Evolutionary conservation across 2,329 filamentous ascomycete genomes (phyloP).

Genomic region (Huntiella savannae): DNA sequence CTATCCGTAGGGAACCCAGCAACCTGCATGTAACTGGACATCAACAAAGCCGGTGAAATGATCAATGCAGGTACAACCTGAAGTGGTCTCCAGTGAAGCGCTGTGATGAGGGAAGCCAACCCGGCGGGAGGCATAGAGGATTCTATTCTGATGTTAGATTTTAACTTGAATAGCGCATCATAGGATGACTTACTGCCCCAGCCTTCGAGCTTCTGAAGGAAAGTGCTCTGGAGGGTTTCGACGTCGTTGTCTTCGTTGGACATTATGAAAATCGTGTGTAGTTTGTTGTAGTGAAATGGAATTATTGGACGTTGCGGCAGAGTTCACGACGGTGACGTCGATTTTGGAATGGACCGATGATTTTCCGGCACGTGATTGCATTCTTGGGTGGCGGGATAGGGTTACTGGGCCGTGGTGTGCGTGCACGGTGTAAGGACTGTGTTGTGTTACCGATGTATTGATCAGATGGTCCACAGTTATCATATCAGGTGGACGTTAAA

Average conservation of each 20-base stretch:
- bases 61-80: slow-evolving; percentile 29
- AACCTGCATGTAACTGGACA: slow-evolving; percentile 39
- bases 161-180: neutral
- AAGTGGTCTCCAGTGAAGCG: slow-evolving; percentile 35
- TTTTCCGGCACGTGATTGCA: no score
- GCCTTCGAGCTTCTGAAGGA: slow-evolving; percentile 21
- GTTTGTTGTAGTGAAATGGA: no score
- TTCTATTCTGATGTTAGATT: slow-evolving; percentile 19
- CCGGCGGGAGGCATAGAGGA: slow-evolving; percentile 34
- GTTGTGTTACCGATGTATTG: no score
- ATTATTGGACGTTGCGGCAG: no score
- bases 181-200: slow-evolving; percentile 29
- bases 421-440: no score
- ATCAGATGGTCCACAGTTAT: no score
- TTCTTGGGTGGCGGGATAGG: no score
- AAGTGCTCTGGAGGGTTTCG: slow-evolving; percentile 11
- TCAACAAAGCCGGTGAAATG: slow-evolving; percentile 32
- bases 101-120: slow-evolving; percentile 35
- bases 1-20: slow-evolving; percentile 38
- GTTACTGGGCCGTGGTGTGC: no score
- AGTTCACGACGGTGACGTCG: no score
- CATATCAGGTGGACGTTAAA: no score
- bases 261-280: neutral
- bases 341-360: no score
- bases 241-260: neutral